phyloP scores from a whole-genome alignment of 2,329 filamentous ascomycete genomes.

The Fusarium scirpi region DNA sequence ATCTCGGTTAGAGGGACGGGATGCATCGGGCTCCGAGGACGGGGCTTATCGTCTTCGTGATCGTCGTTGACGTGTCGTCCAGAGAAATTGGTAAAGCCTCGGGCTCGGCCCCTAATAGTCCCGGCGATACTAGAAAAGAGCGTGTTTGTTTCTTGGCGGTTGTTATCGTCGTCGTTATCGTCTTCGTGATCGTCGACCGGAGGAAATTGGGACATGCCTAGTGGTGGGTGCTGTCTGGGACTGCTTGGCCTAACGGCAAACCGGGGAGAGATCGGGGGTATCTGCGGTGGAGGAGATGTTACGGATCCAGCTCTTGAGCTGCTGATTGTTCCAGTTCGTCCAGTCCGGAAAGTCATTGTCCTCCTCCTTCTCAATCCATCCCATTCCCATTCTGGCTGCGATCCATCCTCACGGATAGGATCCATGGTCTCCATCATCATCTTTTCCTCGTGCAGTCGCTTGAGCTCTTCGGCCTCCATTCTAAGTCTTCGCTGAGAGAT shows the following conservation, averaged over 20 bases:
- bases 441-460: constrained; percentile 83
- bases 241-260: constrained; percentile 38
- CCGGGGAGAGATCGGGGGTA: constrained; percentile 46
- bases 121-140: constrained; percentile 69
- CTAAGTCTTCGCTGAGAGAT: constrained; percentile 81
- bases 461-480: constrained; percentile 83
- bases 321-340: constrained; percentile 44
- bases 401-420: constrained; percentile 78
- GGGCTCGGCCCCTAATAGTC: constrained; percentile 57
- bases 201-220: constrained; percentile 90
- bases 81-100: constrained; percentile 52
- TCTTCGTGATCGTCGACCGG: constrained; percentile 69
- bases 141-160: constrained; percentile 61
- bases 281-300: constrained; percentile 46
- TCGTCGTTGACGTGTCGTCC: constrained; percentile 52
- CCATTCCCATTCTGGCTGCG: constrained; percentile 80
- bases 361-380: constrained; percentile 85
- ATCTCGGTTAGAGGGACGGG: constrained; percentile 74
- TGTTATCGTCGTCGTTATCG: constrained; percentile 57
- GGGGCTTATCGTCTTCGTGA: constrained; percentile 56
- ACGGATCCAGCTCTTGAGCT: constrained; percentile 48
- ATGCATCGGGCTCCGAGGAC: constrained; percentile 67
- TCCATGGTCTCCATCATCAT: constrained; percentile 75
- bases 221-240: constrained; percentile 52
- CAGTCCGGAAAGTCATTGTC: constrained; percentile 58